phyloP scores from a whole-genome alignment of 495 filamentous ascomycete genomes.

The Lineolata rhizophorae region DNA sequence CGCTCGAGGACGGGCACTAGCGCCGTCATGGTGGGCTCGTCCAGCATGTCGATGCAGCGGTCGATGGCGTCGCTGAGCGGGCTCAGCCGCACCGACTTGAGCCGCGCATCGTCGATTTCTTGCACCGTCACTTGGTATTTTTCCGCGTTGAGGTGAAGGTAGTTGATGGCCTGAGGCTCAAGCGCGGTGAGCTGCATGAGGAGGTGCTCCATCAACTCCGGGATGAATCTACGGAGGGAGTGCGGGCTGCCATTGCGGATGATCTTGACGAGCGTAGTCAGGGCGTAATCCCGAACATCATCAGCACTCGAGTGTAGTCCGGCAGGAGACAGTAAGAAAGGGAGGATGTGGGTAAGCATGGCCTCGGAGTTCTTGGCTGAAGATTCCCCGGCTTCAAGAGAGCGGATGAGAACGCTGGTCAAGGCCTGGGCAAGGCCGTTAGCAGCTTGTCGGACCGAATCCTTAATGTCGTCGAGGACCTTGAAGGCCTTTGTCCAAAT shows the following conservation, averaged over 20 bases:
- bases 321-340: conserved; percentile 73
- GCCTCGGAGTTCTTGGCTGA: conserved; percentile 42
- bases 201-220: conserved; percentile 58
- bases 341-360: conserved; percentile 66
- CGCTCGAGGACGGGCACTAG: conserved; percentile 49
- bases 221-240: conserved; percentile 52
- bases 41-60: conserved; percentile 65
- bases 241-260: conserved; percentile 59
- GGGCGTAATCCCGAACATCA: conserved; percentile 47
- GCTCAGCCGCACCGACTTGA: conserved; percentile 58
- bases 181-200: conserved; percentile 63
- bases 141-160: conserved; percentile 69
- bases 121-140: conserved; percentile 71
- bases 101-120: conserved; percentile 64
- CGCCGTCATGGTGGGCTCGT: conserved; percentile 48
- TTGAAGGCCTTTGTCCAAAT: conserved; percentile 72
- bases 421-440: conserved; percentile 60
- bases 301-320: conserved; percentile 71
- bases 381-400: conserved; percentile 58
- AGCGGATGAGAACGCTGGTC: conserved; percentile 60
- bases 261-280: conserved; percentile 61
- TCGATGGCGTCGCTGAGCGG: conserved; percentile 90
- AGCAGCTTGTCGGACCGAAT: conserved; percentile 62
- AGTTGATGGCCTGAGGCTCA: conserved; percentile 73
- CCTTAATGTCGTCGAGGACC: conserved; percentile 85